A percentile compares a stretch with the other conserved stretches of the same genome.
These are phyloP conservation scores for Euptelea pleiosperma DNA, from an alignment of 164 flowering plant genomes.

Conservation along the genomic window DNA sequence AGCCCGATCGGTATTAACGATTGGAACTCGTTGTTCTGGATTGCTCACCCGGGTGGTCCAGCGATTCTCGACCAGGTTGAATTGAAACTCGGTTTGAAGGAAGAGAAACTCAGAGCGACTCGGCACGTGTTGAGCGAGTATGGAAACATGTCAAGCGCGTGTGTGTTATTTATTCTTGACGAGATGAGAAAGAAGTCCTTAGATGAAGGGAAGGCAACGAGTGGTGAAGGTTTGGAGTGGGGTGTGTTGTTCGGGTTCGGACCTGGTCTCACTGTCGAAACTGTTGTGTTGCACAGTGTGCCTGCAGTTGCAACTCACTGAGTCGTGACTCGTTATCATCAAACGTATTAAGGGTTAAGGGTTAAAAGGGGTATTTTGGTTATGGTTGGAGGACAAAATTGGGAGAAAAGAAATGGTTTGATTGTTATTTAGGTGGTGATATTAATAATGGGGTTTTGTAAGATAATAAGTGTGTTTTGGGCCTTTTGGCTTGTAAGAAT, in stretches of 20 bases:
- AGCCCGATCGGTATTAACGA: not conserved
- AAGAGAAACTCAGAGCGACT: slow-evolving; percentile 1
- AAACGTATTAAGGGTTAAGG: no score
- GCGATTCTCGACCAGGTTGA: slow-evolving; percentile 2
- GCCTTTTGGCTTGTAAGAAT: no score
- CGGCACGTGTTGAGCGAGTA: slow-evolving; percentile 7
- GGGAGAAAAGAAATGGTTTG: no score
- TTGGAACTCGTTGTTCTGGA: slow-evolving; percentile 5
- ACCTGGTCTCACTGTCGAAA: slow-evolving; percentile 28
- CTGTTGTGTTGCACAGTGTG: slow-evolving; percentile 16
- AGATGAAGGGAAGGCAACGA: slow-evolving; percentile 14
- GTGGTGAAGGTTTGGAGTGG: slow-evolving; percentile 29
- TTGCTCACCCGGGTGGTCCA: slow-evolving; percentile 1
- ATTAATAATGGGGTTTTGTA: no score
- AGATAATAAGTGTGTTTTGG: no score
- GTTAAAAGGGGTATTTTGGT: no score
- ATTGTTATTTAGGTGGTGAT: no score
- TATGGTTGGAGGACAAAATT: no score
- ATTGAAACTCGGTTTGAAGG: not conserved
- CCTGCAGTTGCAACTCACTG: not conserved
- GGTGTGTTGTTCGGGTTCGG: slow-evolving; percentile 30
- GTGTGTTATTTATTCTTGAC: slow-evolving; percentile 25
- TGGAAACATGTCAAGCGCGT: slow-evolving; percentile 28
- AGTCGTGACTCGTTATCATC: no score
- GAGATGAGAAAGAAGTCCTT: slow-evolving; percentile 25